Evolutionary conservation across 164 flowering plant genomes (phyloP).

Genomic region (Vitis vinifera): DNA sequence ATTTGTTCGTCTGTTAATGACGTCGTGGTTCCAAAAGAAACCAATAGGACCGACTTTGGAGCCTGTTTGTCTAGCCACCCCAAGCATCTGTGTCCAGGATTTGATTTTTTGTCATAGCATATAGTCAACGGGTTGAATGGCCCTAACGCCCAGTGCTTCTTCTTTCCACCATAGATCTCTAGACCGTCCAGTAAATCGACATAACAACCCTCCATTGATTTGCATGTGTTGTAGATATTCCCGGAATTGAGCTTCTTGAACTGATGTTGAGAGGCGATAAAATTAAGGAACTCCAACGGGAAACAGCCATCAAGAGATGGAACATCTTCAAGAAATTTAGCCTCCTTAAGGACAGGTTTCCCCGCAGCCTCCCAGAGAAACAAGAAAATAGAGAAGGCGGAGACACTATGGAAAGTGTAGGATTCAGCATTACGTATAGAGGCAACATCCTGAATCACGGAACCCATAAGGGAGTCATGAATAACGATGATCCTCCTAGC

Average conservation of each 20-base stretch:
- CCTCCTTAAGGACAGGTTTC: conserved; percentile 7
- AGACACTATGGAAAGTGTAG: conserved; percentile 46
- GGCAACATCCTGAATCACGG: conserved; percentile 46
- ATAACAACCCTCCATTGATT: conserved; percentile 39
- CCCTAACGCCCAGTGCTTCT: conserved; percentile 55
- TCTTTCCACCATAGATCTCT: conserved; percentile 4
- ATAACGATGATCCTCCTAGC: conserved; percentile 40
- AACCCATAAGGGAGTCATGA: conserved; percentile 62
- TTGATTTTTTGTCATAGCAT: not conserved
- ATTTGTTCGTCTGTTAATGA: conserved; percentile 41
- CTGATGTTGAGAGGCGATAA: conserved; percentile 21
- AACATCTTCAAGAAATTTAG: not conserved
- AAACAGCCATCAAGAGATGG: conserved; percentile 47
- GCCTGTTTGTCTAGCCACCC: conserved; percentile 61
- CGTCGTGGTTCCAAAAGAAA: conserved; percentile 62
- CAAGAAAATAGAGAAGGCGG: conserved; percentile 38
- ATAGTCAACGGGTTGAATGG: conserved; percentile 48
- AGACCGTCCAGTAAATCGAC: conserved; percentile 27
- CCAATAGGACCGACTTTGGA: conserved; percentile 40
- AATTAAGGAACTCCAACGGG: conserved; percentile 33
- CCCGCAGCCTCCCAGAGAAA: conserved; percentile 24
- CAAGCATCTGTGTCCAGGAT: conserved; percentile 27
- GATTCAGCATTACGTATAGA: conserved; percentile 46
- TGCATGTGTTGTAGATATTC: conserved; percentile 45
- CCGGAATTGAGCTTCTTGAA: conserved; percentile 28